phyloP scores from a whole-genome alignment of 176 grass and related monocot species.

The Musa schizocarpa region DNA sequence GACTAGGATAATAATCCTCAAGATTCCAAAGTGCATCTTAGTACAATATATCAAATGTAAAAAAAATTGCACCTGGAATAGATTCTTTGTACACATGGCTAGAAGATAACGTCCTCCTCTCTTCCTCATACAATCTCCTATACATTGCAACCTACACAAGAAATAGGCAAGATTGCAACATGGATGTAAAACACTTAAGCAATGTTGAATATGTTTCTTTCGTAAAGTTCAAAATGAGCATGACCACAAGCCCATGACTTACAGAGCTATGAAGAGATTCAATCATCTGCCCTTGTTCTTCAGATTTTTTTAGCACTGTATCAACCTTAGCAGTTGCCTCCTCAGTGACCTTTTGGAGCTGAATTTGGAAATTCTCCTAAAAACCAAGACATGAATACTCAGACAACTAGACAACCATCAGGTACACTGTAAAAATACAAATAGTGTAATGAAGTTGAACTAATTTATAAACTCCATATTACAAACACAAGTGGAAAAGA shows the following conservation, averaged over 20 bases:
- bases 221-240: constrained; percentile 5
- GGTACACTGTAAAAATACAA: background rate
- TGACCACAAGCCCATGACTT: constrained; percentile 23
- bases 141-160: constrained; percentile 86
- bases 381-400: constrained; percentile 4
- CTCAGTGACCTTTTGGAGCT: constrained; percentile 60
- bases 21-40: too few relatives aligned
- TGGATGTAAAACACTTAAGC: background rate
- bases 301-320: constrained; percentile 77
- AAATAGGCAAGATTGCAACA: background rate
- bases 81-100: constrained; percentile 28
- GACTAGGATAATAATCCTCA: too few relatives aligned
- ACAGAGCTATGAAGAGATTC: constrained; percentile 97
- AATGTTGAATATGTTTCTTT: background rate
- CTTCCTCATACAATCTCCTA: constrained; percentile 86
- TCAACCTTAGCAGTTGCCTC: constrained; percentile 63
- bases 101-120: constrained; percentile 46
- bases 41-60: background rate
- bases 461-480: too few relatives aligned
- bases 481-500: too few relatives aligned
- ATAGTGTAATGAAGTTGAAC: too few relatives aligned
- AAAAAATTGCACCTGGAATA: constrained; percentile 38
- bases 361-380: constrained; percentile 70
- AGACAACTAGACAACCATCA: background rate
- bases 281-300: constrained; percentile 88